A percentile compares a stretch with the other conserved stretches of the same genome.
These are phyloP conservation scores for Choiromyces venosus DNA, from an alignment of 495 filamentous ascomycete genomes.

Conservation along the genomic window DNA sequence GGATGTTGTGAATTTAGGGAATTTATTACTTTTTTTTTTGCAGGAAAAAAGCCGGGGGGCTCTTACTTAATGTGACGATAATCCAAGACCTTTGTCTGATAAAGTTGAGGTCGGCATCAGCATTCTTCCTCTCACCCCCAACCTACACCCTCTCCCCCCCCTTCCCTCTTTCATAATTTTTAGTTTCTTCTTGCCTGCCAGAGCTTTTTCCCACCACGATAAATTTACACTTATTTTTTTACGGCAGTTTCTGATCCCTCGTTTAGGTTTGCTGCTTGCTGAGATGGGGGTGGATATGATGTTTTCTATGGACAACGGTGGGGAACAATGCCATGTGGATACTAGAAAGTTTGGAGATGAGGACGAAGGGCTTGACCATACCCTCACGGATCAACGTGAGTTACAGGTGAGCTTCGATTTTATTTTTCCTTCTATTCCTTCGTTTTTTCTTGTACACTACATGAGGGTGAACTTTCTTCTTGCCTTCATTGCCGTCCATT, in stretches of 20 bases:
- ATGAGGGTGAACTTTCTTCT: background rate
- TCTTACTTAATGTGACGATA: background rate
- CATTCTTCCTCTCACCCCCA: background rate
- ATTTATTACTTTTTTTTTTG: too few species aligned
- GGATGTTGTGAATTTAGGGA: background rate
- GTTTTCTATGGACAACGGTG: slow-evolving; percentile 26
- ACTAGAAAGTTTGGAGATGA: slow-evolving; percentile 12
- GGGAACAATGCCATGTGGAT: slow-evolving; percentile 13
- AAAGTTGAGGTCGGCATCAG: background rate
- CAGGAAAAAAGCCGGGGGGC: background rate
- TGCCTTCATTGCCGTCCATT: background rate
- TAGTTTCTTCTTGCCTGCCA: background rate
- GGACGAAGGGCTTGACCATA: slow-evolving; percentile 22
- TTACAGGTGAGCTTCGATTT: slow-evolving; percentile 26
- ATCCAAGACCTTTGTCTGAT: background rate
- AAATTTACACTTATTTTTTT: background rate
- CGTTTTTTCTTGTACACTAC: background rate
- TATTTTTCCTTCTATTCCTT: background rate
- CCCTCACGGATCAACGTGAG: slow-evolving; percentile 30
- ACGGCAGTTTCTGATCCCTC: background rate
- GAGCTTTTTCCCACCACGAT: background rate
- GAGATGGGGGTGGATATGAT: slow-evolving; percentile 29
- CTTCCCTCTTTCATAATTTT: background rate
- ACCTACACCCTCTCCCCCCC: background rate
- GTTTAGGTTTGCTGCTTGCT: background rate